These are phyloP conservation scores for Aspergillus tamarii DNA, from an alignment of 2,329 filamentous ascomycete species.

Conservation along the genomic window DNA sequence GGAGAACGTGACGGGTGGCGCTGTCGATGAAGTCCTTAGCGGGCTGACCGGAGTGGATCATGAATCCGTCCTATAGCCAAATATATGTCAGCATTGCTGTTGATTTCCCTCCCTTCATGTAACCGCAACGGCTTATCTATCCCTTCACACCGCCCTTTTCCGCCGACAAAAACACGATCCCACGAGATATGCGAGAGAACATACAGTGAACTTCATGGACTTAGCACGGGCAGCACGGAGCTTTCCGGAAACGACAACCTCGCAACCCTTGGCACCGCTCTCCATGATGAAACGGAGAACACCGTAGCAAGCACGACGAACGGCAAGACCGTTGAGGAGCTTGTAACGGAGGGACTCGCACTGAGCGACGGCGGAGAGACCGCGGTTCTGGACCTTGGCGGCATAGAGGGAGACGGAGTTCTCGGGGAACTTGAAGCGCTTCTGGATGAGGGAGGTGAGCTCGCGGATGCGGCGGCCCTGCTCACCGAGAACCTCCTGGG, in stretches of 20 bases:
- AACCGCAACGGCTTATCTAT: neutral
- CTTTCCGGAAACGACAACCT: slow-evolving; percentile 99
- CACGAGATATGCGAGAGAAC: slow-evolving; percentile 30
- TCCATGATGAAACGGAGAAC: slow-evolving; percentile 99
- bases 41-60: slow-evolving; percentile 99
- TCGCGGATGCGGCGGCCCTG: slow-evolving; percentile 99
- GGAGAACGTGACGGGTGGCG: slow-evolving; percentile 98
- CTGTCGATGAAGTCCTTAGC: slow-evolving; percentile 99
- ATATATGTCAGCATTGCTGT: slow-evolving; percentile 17
- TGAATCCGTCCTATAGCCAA: slow-evolving; percentile 79
- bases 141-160: neutral
- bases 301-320: slow-evolving; percentile 99
- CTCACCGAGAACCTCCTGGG: slow-evolving; percentile 99
- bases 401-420: slow-evolving; percentile 99
- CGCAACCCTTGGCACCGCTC: slow-evolving; percentile 98
- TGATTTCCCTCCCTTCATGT: neutral
- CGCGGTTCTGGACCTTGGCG: slow-evolving; percentile 99
- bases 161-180: neutral
- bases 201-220: slow-evolving; percentile 99
- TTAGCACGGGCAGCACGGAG: slow-evolving; percentile 98
- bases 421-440: slow-evolving; percentile 99
- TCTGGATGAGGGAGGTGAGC: slow-evolving; percentile 99
- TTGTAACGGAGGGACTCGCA: slow-evolving; percentile 99
- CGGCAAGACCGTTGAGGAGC: slow-evolving; percentile 98
- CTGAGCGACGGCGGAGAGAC: slow-evolving; percentile 99